phyloP scores from a whole-genome alignment of 768 basidiomycete genomes.

The Boletus insuetus region DNA sequence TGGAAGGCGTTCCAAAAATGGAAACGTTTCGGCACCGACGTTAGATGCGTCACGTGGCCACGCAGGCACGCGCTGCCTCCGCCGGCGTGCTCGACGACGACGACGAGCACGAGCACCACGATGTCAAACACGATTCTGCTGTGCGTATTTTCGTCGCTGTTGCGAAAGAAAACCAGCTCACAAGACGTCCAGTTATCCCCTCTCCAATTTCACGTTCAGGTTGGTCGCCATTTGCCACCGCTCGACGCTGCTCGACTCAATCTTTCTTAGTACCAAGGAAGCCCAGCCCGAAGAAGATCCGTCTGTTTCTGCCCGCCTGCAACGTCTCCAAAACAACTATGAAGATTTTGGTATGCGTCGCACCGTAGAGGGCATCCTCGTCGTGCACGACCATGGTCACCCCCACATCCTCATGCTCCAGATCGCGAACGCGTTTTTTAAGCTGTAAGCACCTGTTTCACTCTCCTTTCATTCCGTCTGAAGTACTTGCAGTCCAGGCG shows the following conservation, averaged over 20 bases:
- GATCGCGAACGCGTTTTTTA: constrained; percentile 98
- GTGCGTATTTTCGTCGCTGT: constrained; percentile 28
- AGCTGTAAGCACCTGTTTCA: constrained; percentile 62
- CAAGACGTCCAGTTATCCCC: constrained; percentile 56
- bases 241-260: constrained; percentile 8
- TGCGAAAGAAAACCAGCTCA: neutral
- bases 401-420: constrained; percentile 98
- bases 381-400: constrained; percentile 95
- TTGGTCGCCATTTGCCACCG: constrained; percentile 24
- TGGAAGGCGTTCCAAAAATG: neutral
- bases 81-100: constrained; percentile 18
- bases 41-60: constrained; percentile 15
- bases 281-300: constrained; percentile 97
- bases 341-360: constrained; percentile 96
- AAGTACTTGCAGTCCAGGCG: constrained; percentile 70
- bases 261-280: constrained; percentile 75
- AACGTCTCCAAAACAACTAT: constrained; percentile 94
- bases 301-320: constrained; percentile 90
- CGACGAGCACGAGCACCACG: constrained; percentile 5
- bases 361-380: constrained; percentile 76
- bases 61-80: neutral
- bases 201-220: constrained; percentile 94
- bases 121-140: constrained; percentile 56
- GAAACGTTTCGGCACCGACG: constrained; percentile 5
- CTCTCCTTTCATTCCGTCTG: neutral